Evolutionary conservation across 116 monocot species (phyloP).

Genomic region (Dioscorea cayenensis): DNA sequence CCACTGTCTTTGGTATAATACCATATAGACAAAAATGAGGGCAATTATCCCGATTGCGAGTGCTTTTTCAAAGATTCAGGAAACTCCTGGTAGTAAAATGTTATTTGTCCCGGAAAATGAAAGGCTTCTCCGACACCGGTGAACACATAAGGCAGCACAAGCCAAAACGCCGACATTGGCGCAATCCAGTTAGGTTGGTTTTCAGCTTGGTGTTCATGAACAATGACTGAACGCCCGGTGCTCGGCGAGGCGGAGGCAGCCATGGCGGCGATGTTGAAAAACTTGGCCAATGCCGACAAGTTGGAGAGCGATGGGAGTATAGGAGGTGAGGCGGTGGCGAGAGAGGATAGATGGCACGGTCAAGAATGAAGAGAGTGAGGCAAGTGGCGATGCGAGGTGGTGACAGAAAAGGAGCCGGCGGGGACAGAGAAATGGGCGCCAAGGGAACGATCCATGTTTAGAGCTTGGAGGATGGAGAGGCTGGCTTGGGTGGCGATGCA

Average conservation of each 20-base stretch:
- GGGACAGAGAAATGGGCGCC: constrained; percentile 36
- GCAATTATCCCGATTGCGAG: constrained; percentile 25
- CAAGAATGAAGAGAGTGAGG: constrained; percentile 16
- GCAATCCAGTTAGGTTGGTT: not conserved
- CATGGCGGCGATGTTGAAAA: constrained; percentile 15
- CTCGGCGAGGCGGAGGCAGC: constrained; percentile 20
- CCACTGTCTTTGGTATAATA: constrained; percentile 23
- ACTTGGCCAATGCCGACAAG: constrained; percentile 27
- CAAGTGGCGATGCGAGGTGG: not conserved
- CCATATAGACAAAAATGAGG: constrained; percentile 12
- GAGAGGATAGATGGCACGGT: constrained; percentile 23
- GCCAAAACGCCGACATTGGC: constrained; percentile 26
- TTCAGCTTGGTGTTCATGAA: not conserved
- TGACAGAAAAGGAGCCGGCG: constrained; percentile 33
- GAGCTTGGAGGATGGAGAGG: constrained; percentile 38
- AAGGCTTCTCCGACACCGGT: constrained; percentile 25
- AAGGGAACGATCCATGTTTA: constrained; percentile 40
- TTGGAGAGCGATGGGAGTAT: constrained; percentile 12
- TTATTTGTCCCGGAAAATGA: constrained; percentile 35
- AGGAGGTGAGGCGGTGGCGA: not conserved
- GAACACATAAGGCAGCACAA: constrained; percentile 18
- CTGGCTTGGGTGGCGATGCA: constrained; percentile 26
- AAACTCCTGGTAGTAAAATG: constrained; percentile 59
- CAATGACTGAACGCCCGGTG: constrained; percentile 5
- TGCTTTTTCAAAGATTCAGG: constrained; percentile 21